phyloP scores from a whole-genome alignment of 192 early-diverging fungal species.

The Rhizophagus clarus region DNA sequence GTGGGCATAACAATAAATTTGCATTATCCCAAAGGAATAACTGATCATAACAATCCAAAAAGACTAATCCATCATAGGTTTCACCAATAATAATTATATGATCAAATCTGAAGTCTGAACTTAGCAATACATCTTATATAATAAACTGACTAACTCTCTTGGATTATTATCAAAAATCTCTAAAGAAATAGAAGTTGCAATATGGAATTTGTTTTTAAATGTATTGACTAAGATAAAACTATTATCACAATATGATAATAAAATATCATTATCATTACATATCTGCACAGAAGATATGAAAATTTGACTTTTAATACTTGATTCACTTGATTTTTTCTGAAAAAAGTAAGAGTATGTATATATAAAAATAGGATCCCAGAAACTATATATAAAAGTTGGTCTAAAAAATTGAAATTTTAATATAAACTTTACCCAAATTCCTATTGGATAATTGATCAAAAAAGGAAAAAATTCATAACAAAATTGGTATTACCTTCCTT shows the following conservation, averaged over 20 bases:
- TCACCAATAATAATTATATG: conserved; percentile 21
- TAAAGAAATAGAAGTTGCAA: conserved; percentile 8
- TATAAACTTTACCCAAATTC: too few relatives aligned
- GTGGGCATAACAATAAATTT: neutral
- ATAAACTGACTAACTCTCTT: neutral
- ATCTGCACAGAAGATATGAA: neutral
- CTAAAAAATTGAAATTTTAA: too few relatives aligned
- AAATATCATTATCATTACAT: too few relatives aligned
- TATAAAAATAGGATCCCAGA: too few relatives aligned
- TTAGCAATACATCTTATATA: conserved; percentile 23
- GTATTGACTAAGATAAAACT: conserved; percentile 1
- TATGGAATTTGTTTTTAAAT: neutral
- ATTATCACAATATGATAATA: too few relatives aligned
- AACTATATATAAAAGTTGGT: too few relatives aligned
- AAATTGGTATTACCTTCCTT: too few relatives aligned
- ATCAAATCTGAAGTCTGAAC: conserved; percentile 15
- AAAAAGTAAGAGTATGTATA: too few relatives aligned
- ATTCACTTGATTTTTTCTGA: too few relatives aligned
- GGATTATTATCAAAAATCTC: neutral
- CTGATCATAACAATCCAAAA: conserved; percentile 22
- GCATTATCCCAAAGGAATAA: neutral
- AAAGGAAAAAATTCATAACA: too few relatives aligned
- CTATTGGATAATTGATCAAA: too few relatives aligned
- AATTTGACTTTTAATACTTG: neutral
- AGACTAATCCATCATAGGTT: neutral